These are phyloP conservation scores for Camelina neglecta DNA, from an alignment of 345 rosid genomes.

Conservation along the genomic window DNA sequence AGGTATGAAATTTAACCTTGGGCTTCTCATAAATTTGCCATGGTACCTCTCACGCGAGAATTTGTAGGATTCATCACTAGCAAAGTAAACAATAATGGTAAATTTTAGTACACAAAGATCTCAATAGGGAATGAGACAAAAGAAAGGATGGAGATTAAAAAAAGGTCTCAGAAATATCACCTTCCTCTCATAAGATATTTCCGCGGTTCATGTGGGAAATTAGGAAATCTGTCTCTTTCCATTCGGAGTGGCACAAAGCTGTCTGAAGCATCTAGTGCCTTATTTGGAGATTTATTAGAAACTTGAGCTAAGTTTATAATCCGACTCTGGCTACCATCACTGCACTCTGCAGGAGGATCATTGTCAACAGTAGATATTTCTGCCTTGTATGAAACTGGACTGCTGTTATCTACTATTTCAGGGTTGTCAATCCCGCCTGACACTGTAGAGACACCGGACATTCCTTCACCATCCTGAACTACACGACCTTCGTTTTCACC, in stretches of 20 bases:
- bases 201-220: conserved; percentile 58
- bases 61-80: conserved; percentile 56
- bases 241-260: conserved; percentile 49
- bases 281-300: conserved; percentile 51
- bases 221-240: conserved; percentile 66
- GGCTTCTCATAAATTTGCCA: conserved; percentile 56
- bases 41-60: conserved; percentile 62
- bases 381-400: conserved; percentile 46
- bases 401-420: conserved; percentile 48
- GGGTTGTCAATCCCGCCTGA: conserved; percentile 43
- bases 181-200: conserved; percentile 66
- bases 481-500: conserved; percentile 41
- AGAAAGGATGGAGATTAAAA: background rate
- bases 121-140: conserved; percentile 2
- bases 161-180: conserved; percentile 55
- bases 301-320: conserved; percentile 61
- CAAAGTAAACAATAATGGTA: conserved; percentile 32
- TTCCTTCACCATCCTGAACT: conserved; percentile 47
- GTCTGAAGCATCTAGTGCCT: conserved; percentile 53
- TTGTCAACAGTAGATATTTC: conserved; percentile 50
- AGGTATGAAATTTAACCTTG: conserved; percentile 57
- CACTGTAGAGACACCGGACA: conserved; percentile 45
- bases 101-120: conserved; percentile 21
- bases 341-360: conserved; percentile 50
- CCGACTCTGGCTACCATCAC: conserved; percentile 62